These are phyloP conservation scores for Cutaneotrichosporon cutaneum DNA, from an alignment of 1,284 basidiomycete species.

Conservation along the genomic window DNA sequence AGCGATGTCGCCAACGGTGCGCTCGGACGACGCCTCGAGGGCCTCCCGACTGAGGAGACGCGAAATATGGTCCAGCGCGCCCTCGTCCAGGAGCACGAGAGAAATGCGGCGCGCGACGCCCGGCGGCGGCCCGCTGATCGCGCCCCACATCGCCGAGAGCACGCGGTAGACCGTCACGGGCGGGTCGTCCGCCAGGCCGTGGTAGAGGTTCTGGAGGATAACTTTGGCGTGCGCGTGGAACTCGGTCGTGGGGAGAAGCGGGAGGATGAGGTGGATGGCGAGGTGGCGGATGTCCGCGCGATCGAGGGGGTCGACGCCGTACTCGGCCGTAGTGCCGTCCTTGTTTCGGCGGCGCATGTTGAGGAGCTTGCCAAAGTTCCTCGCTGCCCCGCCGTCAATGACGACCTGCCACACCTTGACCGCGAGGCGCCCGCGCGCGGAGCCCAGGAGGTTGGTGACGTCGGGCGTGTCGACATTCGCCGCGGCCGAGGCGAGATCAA, in stretches of 20 bases:
- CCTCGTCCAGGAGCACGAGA: slow-evolving; percentile 48
- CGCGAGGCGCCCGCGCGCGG: slow-evolving; percentile 33
- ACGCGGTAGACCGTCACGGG: slow-evolving; percentile 49
- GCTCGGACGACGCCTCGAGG: slow-evolving; percentile 56
- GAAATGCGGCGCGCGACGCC: slow-evolving; percentile 42
- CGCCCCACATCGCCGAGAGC: slow-evolving; percentile 46
- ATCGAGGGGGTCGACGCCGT: slow-evolving; percentile 47
- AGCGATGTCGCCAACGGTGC: slow-evolving; percentile 70
- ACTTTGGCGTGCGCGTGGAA: slow-evolving; percentile 44
- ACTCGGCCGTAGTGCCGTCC: slow-evolving; percentile 38
- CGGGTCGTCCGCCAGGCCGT: slow-evolving; percentile 47
- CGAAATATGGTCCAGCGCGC: slow-evolving; percentile 69
- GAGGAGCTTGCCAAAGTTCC: slow-evolving; percentile 48
- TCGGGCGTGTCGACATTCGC: slow-evolving; percentile 44
- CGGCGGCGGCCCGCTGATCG: slow-evolving; percentile 38
- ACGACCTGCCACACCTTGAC: slow-evolving; percentile 42
- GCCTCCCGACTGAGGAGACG: slow-evolving; percentile 75
- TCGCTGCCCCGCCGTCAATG: slow-evolving; percentile 45
- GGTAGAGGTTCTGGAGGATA: slow-evolving; percentile 44
- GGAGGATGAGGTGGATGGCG: slow-evolving; percentile 44
- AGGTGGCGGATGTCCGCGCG: slow-evolving; percentile 51
- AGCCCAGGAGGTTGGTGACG: slow-evolving; percentile 22
- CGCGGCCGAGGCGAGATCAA: slow-evolving; percentile 42
- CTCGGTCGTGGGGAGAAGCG: slow-evolving; percentile 40
- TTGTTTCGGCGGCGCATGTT: slow-evolving; percentile 49